These are phyloP conservation scores for Rhododendron kiyosumense DNA, from an alignment of 148 eudicot species.

Conservation along the genomic window DNA sequence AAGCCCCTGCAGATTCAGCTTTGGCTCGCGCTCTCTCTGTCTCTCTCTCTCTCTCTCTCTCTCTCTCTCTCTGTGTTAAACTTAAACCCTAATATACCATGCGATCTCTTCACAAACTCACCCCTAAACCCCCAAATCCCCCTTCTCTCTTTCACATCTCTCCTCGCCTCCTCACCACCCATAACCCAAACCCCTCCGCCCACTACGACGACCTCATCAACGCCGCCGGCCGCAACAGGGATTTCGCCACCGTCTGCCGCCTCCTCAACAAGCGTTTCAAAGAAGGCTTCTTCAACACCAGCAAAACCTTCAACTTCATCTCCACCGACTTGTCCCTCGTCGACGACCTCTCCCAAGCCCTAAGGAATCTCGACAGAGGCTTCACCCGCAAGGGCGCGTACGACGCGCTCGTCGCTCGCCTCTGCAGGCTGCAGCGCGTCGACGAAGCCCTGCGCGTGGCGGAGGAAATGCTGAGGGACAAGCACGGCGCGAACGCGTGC, in stretches of 20 bases:
- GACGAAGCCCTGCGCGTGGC: slow-evolving; percentile 44
- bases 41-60: neutral
- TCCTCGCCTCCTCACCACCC: slow-evolving; percentile 10
- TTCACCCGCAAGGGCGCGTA: slow-evolving; percentile 37
- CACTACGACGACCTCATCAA: slow-evolving; percentile 35
- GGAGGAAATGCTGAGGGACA: slow-evolving; percentile 23
- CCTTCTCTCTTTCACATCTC: slow-evolving; percentile 8
- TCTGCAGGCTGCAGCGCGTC: slow-evolving; percentile 30
- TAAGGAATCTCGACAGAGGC: slow-evolving; percentile 34
- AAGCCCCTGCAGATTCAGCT: neutral
- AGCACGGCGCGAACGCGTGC: slow-evolving; percentile 25
- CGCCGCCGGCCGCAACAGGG: slow-evolving; percentile 22
- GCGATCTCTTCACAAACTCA: slow-evolving; percentile 15
- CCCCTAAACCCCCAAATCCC: slow-evolving; percentile 8
- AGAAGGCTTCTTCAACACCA: slow-evolving; percentile 48
- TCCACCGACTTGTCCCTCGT: slow-evolving; percentile 28
- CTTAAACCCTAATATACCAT: slow-evolving; percentile 10
- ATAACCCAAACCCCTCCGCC: slow-evolving; percentile 12
- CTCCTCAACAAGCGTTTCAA: slow-evolving; percentile 39
- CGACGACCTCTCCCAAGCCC: slow-evolving; percentile 25
- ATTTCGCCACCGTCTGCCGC: slow-evolving; percentile 24
- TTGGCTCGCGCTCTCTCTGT: too few species aligned
- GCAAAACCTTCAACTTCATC: slow-evolving; percentile 54
- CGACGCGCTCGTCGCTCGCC: slow-evolving; percentile 30
- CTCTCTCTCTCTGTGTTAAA: neutral